A percentile compares a stretch with the other conserved stretches of the same genome.
Conservation (phyloP, 768 basidiomycete species). For the Termitomyces sp. region DNA sequence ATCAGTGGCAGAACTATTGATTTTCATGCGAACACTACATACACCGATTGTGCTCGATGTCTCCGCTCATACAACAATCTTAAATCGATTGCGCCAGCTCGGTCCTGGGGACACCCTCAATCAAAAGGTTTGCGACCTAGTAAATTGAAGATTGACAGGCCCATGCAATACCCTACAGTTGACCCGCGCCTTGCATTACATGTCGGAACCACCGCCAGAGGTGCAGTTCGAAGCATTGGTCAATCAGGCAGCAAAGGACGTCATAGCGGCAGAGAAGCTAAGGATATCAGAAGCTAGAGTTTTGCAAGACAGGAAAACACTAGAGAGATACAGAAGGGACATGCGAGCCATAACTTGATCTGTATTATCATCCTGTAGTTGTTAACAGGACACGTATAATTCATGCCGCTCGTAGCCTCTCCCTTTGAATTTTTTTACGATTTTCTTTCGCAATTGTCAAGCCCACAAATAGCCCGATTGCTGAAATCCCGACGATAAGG, state of each 20-base stretch:
- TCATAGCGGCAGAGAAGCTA: slow-evolving; percentile 67
- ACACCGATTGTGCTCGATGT: slow-evolving; percentile 50
- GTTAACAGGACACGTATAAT: neutral
- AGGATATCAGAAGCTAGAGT: slow-evolving; percentile 40
- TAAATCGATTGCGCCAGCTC: slow-evolving; percentile 45
- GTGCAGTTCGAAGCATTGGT: slow-evolving; percentile 41
- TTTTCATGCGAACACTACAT: slow-evolving; percentile 54
- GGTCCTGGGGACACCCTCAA: slow-evolving; percentile 42
- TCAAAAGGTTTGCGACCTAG: slow-evolving; percentile 38
- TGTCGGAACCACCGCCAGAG: slow-evolving; percentile 48
- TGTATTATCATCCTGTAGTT: neutral
- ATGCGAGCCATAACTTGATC: slow-evolving; percentile 10
- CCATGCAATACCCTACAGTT: slow-evolving; percentile 32
- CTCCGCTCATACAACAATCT: slow-evolving; percentile 40
- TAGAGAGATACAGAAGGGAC: slow-evolving; percentile 21
- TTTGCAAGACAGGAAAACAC: slow-evolving; percentile 23
- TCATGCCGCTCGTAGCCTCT: slow-evolving; percentile 58
- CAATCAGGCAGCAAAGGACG: slow-evolving; percentile 55
- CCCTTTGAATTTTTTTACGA: slow-evolving; percentile 57
- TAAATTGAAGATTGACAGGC: neutral
- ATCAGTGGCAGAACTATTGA: slow-evolving; percentile 59
- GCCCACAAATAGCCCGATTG: slow-evolving; percentile 77
- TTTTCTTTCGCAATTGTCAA: slow-evolving; percentile 73
- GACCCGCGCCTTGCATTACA: slow-evolving; percentile 42
- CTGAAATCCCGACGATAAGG: slow-evolving; percentile 74